Conservation (phyloP, 2,329 filamentous ascomycete genomes). For the Juglanconis juglandina region DNA sequence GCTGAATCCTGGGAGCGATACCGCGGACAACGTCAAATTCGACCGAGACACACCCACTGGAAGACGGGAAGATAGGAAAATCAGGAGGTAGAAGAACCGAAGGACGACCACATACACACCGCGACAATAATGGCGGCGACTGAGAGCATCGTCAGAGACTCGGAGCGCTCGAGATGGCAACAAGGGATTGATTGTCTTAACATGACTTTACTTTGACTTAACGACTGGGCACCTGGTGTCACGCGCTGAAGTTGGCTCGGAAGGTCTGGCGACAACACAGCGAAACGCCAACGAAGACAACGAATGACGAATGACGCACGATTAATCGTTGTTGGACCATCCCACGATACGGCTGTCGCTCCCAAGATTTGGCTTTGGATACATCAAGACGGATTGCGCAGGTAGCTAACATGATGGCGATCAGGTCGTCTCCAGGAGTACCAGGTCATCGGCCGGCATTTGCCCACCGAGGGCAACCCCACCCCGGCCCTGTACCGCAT, state of each 20-base stretch:
- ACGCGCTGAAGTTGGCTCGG: too few species aligned
- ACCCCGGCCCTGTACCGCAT: constrained; percentile 99
- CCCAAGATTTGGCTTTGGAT: neutral
- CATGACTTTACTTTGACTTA: neutral
- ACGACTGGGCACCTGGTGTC: too few species aligned
- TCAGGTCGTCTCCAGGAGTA: constrained; percentile 99
- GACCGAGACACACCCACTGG: constrained; percentile 1
- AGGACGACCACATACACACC: neutral
- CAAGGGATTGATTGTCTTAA: neutral
- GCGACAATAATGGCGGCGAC: neutral
- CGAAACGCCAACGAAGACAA: neutral
- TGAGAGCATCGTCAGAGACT: neutral
- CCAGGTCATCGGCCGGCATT: constrained; percentile 99
- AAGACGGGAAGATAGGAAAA: neutral
- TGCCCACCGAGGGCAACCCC: constrained; percentile 96
- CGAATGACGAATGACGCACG: neutral
- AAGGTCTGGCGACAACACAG: constrained; percentile 19
- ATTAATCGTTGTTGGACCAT: neutral
- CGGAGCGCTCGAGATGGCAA: neutral
- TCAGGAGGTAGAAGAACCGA: neutral
- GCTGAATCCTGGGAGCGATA: constrained; percentile 15
- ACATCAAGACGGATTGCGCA: neutral
- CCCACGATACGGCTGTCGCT: constrained; percentile 26
- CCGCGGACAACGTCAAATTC: constrained; percentile 8
- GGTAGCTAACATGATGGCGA: constrained; percentile 10